Evolutionary conservation across 495 filamentous ascomycete species (phyloP).

Genomic region (Margaritispora aquatica): DNA sequence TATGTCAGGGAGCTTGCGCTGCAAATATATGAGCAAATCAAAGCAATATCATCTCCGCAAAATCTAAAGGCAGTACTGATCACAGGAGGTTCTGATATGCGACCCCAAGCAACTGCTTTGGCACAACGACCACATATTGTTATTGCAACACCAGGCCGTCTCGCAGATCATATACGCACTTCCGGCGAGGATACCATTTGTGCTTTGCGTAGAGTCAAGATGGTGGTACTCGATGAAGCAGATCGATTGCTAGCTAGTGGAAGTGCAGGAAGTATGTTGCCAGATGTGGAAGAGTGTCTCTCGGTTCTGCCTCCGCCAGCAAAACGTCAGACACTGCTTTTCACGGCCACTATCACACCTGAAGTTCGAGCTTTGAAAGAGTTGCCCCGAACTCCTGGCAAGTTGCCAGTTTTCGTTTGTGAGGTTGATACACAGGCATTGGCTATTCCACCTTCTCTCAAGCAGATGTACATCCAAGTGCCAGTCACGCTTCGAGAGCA

Average conservation of each 20-base stretch:
- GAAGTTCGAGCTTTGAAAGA: constrained; percentile 81
- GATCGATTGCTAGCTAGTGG: constrained; percentile 78
- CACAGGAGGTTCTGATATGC: constrained; percentile 90
- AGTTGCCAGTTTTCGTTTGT: constrained; percentile 76
- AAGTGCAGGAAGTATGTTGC: constrained; percentile 75
- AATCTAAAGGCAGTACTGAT: constrained; percentile 79
- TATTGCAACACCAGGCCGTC: constrained; percentile 87
- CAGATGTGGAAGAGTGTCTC: constrained; percentile 85
- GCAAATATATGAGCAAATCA: constrained; percentile 93
- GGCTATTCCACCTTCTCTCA: constrained; percentile 72
- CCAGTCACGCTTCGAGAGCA: constrained; percentile 87
- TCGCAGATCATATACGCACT: constrained; percentile 88
- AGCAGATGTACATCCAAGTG: constrained; percentile 79
- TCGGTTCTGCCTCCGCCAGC: constrained; percentile 62
- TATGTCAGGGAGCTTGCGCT: constrained; percentile 70
- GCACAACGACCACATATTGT: constrained; percentile 80
- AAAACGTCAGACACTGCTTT: constrained; percentile 85
- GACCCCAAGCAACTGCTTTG: constrained; percentile 77
- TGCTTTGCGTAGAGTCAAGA: constrained; percentile 67
- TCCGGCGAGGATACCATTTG: constrained; percentile 86
- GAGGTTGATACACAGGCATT: constrained; percentile 73
- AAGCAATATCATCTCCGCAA: constrained; percentile 80
- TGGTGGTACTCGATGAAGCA: constrained; percentile 94
- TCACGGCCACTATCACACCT: constrained; percentile 92
- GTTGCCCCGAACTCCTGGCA: constrained; percentile 56